These are phyloP conservation scores for Fusarium subglutinans DNA, from an alignment of 2,329 filamentous ascomycete species.

Conservation along the genomic window DNA sequence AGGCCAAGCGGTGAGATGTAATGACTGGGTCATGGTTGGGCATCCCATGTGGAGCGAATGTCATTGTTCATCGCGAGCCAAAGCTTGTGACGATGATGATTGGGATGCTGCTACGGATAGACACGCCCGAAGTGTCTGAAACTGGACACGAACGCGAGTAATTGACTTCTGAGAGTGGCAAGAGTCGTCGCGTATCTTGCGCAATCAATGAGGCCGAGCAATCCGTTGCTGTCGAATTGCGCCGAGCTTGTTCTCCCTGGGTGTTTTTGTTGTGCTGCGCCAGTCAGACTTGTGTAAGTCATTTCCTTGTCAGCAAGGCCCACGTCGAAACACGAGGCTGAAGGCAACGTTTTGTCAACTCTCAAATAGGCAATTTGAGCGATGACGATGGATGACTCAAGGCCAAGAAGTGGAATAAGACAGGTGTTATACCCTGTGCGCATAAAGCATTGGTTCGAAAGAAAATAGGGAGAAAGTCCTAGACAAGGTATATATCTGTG, in stretches of 20 bases:
- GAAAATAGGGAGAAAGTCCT: background rate
- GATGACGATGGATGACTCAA: background rate
- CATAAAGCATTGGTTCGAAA: background rate
- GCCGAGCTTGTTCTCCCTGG: background rate
- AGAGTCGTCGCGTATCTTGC: conserved; percentile 28
- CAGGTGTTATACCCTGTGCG: conserved; percentile 8
- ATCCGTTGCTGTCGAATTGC: conserved; percentile 4
- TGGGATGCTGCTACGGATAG: background rate
- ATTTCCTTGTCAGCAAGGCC: conserved; percentile 32
- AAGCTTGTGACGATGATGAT: background rate
- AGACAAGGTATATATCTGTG: background rate
- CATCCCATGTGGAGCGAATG: conserved; percentile 10
- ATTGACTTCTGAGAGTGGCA: conserved; percentile 17
- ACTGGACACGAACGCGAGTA: conserved; percentile 6
- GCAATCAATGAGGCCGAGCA: conserved; percentile 24
- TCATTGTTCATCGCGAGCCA: conserved; percentile 13
- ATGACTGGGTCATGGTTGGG: conserved; percentile 13
- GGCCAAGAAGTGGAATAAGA: conserved; percentile 1
- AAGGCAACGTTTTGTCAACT: conserved; percentile 3
- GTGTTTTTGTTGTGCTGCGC: background rate
- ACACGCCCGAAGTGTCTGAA: background rate
- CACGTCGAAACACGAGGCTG: conserved; percentile 19
- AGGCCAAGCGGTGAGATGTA: conserved; percentile 23
- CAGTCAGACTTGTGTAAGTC: conserved; percentile 24
- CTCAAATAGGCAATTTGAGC: conserved; percentile 1